Conservation (phyloP, 2,329 filamentous ascomycete genomes). For the Amphichorda felina region DNA sequence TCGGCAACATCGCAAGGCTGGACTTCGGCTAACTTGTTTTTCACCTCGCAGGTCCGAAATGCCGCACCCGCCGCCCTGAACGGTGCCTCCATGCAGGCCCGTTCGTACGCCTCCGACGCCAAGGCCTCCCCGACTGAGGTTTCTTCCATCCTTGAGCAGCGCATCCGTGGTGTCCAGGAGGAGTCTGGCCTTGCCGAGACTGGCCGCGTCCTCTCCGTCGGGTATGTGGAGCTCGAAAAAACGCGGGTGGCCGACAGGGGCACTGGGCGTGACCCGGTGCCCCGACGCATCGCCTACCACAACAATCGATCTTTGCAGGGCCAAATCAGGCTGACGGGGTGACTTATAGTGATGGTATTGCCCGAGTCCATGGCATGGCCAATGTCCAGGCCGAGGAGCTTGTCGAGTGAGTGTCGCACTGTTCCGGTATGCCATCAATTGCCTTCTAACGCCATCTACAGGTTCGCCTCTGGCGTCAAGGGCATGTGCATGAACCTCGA, state of each 20-base stretch:
- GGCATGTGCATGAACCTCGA: constrained; percentile 99
- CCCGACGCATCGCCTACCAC: neutral
- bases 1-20: constrained; percentile 14
- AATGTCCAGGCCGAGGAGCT: constrained; percentile 99
- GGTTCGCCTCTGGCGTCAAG: constrained; percentile 99
- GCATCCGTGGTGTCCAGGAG: constrained; percentile 97
- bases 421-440: neutral
- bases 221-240: constrained; percentile 53
- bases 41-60: constrained; percentile 65
- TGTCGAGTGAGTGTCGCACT: constrained; percentile 61
- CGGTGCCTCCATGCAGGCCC: constrained; percentile 58
- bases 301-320: neutral
- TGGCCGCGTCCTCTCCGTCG: constrained; percentile 95
- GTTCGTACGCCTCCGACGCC: constrained; percentile 87
- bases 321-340: constrained; percentile 13
- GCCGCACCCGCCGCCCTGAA: constrained; percentile 68
- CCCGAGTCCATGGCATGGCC: constrained; percentile 98
- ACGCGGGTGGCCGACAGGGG: constrained; percentile 4
- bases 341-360: constrained; percentile 88
- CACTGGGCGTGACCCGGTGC: neutral
- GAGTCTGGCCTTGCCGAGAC: constrained; percentile 95
- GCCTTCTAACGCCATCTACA: constrained; percentile 20
- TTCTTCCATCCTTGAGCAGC: constrained; percentile 98
- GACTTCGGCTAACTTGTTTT: constrained; percentile 44
- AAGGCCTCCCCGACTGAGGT: constrained; percentile 97